phyloP scores from a whole-genome alignment of 1,284 basidiomycete species.

The Xerocomus minutiporus region DNA sequence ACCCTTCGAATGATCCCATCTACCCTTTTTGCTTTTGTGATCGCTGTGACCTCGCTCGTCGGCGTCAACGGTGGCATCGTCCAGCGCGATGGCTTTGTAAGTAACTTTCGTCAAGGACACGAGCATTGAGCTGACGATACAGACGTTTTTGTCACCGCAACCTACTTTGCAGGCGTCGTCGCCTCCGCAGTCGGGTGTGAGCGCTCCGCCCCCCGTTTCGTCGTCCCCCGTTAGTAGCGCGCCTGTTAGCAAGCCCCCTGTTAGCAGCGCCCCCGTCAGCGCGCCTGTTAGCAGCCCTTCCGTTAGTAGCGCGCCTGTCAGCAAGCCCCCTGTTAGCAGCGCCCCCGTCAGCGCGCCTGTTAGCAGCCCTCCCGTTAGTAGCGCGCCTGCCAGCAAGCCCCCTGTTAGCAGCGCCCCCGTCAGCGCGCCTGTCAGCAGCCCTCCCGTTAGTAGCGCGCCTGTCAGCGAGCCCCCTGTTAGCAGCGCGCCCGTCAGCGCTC shows the following conservation, averaged over 20 bases:
- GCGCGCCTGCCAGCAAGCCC: too few species aligned
- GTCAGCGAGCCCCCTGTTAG: too few species aligned
- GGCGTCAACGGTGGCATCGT: slow-evolving; percentile 14
- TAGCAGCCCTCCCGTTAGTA: too few species aligned
- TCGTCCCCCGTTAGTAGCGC: background rate
- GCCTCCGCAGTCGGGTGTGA: background rate
- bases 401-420: too few species aligned
- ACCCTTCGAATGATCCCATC: slow-evolving; percentile 18
- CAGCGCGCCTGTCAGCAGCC: too few species aligned
- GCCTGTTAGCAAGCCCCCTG: background rate
- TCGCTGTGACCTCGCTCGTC: slow-evolving; percentile 14
- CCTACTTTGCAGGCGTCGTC: background rate
- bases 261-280: background rate
- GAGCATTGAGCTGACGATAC: background rate
- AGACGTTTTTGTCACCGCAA: slow-evolving; percentile 15
- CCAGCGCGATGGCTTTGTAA: slow-evolving; percentile 20
- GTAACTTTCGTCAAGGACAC: background rate
- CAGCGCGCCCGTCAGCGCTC: too few species aligned
- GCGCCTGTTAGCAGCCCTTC: background rate
- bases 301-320: background rate
- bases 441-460: too few species aligned
- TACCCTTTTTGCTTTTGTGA: slow-evolving; percentile 8
- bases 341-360: too few species aligned
- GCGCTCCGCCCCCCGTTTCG: background rate
- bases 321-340: background rate